Conservation (phyloP, 495 filamentous ascomycete genomes). For the Aspergillus cristatus region DNA sequence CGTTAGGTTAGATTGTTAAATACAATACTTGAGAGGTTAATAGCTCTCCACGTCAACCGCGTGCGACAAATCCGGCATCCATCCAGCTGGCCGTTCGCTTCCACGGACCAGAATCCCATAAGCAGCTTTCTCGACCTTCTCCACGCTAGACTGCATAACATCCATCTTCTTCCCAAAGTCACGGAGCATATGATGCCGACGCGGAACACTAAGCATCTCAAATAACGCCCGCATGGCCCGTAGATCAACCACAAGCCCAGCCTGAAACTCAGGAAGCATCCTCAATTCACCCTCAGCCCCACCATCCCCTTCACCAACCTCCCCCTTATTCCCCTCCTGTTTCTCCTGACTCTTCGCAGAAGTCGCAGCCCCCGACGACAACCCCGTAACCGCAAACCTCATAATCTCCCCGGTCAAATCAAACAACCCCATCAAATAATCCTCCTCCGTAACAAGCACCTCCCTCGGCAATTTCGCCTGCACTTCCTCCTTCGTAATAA, state of each 20-base stretch:
- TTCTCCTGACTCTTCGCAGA: conserved; percentile 16
- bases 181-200: conserved; percentile 35
- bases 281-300: no score
- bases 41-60: conserved; percentile 10
- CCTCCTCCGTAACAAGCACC: conserved; percentile 62
- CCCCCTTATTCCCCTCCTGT: no score
- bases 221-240: conserved; percentile 62
- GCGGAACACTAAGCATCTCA: conserved; percentile 54
- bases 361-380: conserved; percentile 22
- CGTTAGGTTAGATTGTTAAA: no score
- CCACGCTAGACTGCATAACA: conserved; percentile 79
- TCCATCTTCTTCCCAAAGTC: conserved; percentile 72
- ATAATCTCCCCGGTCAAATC: conserved; percentile 93
- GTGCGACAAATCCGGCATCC: conserved; percentile 72
- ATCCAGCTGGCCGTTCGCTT: conserved; percentile 80
- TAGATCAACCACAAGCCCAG: conserved; percentile 60
- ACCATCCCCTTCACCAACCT: no score
- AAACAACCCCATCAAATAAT: conserved; percentile 87
- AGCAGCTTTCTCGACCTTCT: conserved; percentile 85
- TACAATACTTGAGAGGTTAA: no score
- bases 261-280: conserved; percentile 17
- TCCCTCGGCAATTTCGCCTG: conserved; percentile 36
- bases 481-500: conserved; percentile 59
- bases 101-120: conserved; percentile 83
- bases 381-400: conserved; percentile 77